phyloP scores from a whole-genome alignment of 106 monocot genomes.

The Gastrodia elata region DNA sequence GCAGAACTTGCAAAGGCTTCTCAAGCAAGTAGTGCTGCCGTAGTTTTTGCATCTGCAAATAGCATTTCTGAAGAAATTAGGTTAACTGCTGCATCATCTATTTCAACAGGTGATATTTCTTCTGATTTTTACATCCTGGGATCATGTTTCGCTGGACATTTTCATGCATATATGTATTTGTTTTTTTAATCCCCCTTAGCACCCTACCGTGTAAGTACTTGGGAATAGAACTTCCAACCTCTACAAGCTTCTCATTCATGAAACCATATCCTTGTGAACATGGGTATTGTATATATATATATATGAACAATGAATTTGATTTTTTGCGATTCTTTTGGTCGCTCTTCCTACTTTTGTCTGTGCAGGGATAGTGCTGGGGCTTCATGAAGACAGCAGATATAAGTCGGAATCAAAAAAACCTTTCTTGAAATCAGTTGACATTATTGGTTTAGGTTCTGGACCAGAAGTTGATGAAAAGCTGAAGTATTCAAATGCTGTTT shows the following conservation, averaged over 20 bases:
- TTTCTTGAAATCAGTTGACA: slow-evolving; percentile 47
- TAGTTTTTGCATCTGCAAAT: slow-evolving; percentile 43
- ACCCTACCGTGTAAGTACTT: too few relatives aligned
- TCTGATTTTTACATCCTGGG: not conserved
- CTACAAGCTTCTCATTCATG: too few relatives aligned
- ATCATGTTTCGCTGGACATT: not conserved
- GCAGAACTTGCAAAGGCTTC: slow-evolving; percentile 52
- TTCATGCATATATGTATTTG: not conserved
- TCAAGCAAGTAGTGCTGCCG: slow-evolving; percentile 47
- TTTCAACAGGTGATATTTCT: slow-evolving; percentile 36
- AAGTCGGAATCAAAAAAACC: slow-evolving; percentile 62
- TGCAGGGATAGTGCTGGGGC: slow-evolving; percentile 51
- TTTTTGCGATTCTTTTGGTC: not conserved
- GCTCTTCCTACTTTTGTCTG: not conserved
- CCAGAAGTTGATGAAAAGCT: slow-evolving; percentile 46
- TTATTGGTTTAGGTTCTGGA: slow-evolving; percentile 62
- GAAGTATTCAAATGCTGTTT: slow-evolving; percentile 51
- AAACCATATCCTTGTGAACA: too few relatives aligned
- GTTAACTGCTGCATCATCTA: slow-evolving; percentile 35
- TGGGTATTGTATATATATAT: too few relatives aligned
- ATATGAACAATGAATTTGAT: not conserved
- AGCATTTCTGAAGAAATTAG: slow-evolving; percentile 29
- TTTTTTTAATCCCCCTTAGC: not conserved
- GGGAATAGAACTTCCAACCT: too few relatives aligned
- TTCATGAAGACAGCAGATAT: slow-evolving; percentile 65